Conservation (phyloP, 257 asterid species). For the Petrea volubilis region DNA sequence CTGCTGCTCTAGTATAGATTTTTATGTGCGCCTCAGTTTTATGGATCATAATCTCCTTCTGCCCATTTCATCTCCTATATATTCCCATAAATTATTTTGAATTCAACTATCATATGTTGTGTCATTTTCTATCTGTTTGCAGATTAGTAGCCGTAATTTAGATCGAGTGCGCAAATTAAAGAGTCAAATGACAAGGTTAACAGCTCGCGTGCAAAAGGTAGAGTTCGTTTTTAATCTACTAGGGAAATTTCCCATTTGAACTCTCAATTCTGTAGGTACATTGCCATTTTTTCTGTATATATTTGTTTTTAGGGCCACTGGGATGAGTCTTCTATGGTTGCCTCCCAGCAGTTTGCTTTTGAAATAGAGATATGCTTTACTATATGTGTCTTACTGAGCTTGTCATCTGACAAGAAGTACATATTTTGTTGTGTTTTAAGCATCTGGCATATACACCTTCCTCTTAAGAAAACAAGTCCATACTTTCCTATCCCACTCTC, state of each 20-base stretch:
- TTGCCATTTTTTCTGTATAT: neutral
- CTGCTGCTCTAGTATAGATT: neutral
- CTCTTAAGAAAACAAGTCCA: neutral
- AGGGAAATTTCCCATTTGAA: neutral
- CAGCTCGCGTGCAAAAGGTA: slow-evolving; percentile 90
- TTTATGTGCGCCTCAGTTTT: neutral
- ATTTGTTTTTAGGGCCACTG: neutral
- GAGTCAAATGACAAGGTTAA: slow-evolving; percentile 87
- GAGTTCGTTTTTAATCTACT: neutral
- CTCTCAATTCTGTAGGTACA: neutral
- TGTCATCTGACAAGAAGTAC: neutral
- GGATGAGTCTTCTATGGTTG: neutral
- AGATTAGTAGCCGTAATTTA: slow-evolving; percentile 87
- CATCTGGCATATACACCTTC: neutral
- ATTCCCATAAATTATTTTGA: neutral
- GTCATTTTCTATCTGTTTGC: slow-evolving; percentile 18
- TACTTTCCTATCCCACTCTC: neutral
- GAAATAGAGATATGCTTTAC: neutral
- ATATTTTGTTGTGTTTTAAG: neutral
- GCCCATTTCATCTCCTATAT: slow-evolving; percentile 5
- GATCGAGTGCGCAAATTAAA: slow-evolving; percentile 77
- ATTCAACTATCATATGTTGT: neutral
- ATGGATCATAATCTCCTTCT: neutral
- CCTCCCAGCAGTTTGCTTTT: neutral
- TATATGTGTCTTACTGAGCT: neutral